A percentile compares a stretch with the other conserved stretches of the same genome.
Conservation (phyloP, 2,329 filamentous ascomycete genomes). For the Curvularia sp. region DNA sequence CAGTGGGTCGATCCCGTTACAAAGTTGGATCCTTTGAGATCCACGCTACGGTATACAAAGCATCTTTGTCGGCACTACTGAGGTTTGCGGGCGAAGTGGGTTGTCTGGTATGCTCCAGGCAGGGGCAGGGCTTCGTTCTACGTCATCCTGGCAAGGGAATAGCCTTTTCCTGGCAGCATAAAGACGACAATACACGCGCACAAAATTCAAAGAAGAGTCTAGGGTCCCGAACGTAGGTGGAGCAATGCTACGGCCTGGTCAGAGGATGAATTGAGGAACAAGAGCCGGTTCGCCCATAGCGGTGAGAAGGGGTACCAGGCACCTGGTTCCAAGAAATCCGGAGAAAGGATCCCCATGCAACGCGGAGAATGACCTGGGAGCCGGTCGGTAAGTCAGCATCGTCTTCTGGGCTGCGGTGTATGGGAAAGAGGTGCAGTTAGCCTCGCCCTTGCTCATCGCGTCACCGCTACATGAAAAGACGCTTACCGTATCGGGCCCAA, state of each 20-base stretch:
- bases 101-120: background rate
- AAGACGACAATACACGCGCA: background rate
- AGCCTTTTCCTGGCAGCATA: background rate
- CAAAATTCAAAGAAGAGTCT: background rate
- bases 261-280: background rate
- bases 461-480: background rate
- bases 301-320: background rate
- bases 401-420: background rate
- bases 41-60: background rate
- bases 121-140: background rate
- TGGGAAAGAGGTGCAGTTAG: background rate
- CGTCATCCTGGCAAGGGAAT: background rate
- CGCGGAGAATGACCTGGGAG: background rate
- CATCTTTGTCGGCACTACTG: background rate
- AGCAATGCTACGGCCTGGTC: background rate
- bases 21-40: background rate
- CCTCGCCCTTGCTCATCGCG: background rate
- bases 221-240: background rate
- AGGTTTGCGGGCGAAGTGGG: background rate
- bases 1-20: constrained; percentile 7
- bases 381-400: background rate
- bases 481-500: constrained; percentile 10
- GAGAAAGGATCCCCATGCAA: background rate
- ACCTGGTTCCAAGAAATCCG: background rate
- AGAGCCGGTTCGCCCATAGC: background rate